A percentile compares a stretch with the other conserved stretches of the same genome.
phyloP scores from a whole-genome alignment of 306 rosid genomes.

The Dicorynia guianensis region DNA sequence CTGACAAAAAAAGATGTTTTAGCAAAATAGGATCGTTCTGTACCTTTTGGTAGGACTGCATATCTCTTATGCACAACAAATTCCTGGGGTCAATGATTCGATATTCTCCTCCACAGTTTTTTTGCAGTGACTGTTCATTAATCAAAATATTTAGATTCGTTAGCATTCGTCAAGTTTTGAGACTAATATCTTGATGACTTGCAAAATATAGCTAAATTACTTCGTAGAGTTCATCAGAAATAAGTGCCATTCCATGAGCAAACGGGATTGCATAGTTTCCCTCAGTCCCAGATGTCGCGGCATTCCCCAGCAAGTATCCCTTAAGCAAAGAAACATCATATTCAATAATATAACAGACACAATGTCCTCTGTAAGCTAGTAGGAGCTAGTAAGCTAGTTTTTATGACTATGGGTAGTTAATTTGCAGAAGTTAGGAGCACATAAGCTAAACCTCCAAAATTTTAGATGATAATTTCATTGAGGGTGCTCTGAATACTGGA shows the following conservation, averaged over 20 bases:
- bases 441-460: too few relatives aligned
- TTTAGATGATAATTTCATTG: too few relatives aligned
- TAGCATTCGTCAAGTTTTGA: slow-evolving; percentile 19
- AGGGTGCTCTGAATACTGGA: too few relatives aligned
- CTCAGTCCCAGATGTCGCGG: slow-evolving; percentile 22
- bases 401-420: too few relatives aligned
- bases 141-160: neutral
- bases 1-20: neutral
- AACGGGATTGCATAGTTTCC: slow-evolving; percentile 22
- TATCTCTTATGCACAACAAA: slow-evolving; percentile 45
- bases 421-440: too few relatives aligned
- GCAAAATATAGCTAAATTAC: slow-evolving; percentile 31
- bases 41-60: slow-evolving; percentile 40
- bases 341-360: neutral
- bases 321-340: slow-evolving; percentile 33
- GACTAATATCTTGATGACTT: neutral
- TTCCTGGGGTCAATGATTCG: slow-evolving; percentile 37
- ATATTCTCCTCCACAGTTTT: slow-evolving; percentile 60
- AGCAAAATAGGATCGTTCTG: neutral
- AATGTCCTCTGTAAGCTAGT: too few relatives aligned
- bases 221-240: slow-evolving; percentile 64
- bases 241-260: slow-evolving; percentile 70
- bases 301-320: slow-evolving; percentile 73
- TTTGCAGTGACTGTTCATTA: slow-evolving; percentile 53
- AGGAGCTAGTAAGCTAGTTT: too few relatives aligned